Percentiles rank a stretch among this genome's conserved stretches.
Evolutionary conservation across 345 rosid species (phyloP).

Genomic region (rapeseed (Brassica napus)): Da-Ae NC_063449.1:47011501-47012000

Average conservation of each 20-base stretch:
- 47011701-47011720: not conserved
- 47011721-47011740: not conserved
- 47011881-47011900: not conserved
- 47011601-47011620: not conserved
- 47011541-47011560: not conserved
- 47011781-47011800: not conserved
- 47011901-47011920: not conserved
- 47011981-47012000: conserved; percentile 5
- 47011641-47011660: not conserved
- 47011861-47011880: no score
- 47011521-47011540: not conserved
- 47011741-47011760: not conserved
- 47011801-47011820: not conserved
- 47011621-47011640: not conserved
- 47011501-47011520: not conserved
- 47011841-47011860: no score
- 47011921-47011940: not conserved
- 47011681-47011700: not conserved
- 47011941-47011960: not conserved
- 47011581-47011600: not conserved
- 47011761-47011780: not conserved
- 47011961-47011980: not conserved
- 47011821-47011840: no score
- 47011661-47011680: not conserved
- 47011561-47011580: not conserved